These are phyloP conservation scores for Xylariaceae sp. DNA, from an alignment of 2,329 filamentous ascomycete species.

Conservation along the genomic window DNA sequence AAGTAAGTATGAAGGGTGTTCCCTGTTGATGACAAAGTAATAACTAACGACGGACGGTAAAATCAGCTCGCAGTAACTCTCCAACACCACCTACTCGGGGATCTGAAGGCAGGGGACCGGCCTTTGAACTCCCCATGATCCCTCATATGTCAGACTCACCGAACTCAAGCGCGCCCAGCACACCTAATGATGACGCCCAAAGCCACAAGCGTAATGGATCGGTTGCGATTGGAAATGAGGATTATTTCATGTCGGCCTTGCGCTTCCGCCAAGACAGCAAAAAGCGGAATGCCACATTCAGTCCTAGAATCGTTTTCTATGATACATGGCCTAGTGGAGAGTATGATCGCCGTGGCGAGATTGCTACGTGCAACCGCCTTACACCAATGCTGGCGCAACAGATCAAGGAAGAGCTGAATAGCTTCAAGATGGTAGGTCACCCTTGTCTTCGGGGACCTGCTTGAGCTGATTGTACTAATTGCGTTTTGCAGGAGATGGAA, in stretches of 20 bases:
- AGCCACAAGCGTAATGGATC: conserved; percentile 64
- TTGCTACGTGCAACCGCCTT: conserved; percentile 95
- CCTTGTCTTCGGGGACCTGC: not conserved
- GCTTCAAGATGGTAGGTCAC: conserved; percentile 88
- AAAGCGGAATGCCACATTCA: conserved; percentile 71
- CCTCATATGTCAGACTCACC: conserved; percentile 71
- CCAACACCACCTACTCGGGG: conserved; percentile 64
- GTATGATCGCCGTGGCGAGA: conserved; percentile 92
- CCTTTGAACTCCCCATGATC: conserved; percentile 57
- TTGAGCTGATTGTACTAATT: conserved; percentile 37
- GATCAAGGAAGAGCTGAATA: conserved; percentile 99
- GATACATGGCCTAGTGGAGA: conserved; percentile 95
- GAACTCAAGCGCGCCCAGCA: conserved; percentile 80
- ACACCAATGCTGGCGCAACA: conserved; percentile 97
- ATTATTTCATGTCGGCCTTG: conserved; percentile 81
- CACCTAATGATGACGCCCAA: conserved; percentile 72
- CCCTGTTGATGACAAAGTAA: not conserved
- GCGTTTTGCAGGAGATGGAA: conserved; percentile 83
- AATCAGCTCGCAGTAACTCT: conserved; percentile 59
- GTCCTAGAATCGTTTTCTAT: conserved; percentile 87
- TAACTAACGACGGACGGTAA: conserved; percentile 25
- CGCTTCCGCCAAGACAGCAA: conserved; percentile 72
- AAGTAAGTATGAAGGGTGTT: conserved; percentile 46
- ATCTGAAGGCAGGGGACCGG: conserved; percentile 49
- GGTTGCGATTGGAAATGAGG: conserved; percentile 72